A percentile compares a stretch with the other conserved stretches of the same genome.
Conservation (phyloP, 768 basidiomycete genomes). For the Leucosporidium scottii region DNA sequence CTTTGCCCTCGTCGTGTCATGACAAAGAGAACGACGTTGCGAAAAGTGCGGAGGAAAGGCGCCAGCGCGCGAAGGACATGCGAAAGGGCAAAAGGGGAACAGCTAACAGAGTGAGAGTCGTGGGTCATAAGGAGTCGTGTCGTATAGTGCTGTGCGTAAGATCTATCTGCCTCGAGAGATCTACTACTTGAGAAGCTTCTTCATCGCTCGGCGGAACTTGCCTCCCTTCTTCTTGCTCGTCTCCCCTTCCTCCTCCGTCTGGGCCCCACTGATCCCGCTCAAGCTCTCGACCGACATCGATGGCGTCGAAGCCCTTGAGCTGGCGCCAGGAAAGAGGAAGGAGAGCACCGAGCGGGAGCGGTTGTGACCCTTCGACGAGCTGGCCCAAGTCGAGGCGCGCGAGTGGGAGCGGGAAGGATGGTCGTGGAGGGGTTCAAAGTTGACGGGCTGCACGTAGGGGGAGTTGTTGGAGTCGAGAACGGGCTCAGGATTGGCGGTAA, state of each 20-base stretch:
- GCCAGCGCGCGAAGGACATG: constrained; percentile 54
- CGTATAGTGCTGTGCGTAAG: constrained; percentile 39
- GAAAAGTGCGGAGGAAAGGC: constrained; percentile 48
- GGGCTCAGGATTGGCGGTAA: not conserved
- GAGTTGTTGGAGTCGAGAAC: not conserved
- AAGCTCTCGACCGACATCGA: not conserved
- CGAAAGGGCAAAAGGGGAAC: constrained; percentile 52
- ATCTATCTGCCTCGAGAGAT: not conserved
- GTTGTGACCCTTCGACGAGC: not conserved
- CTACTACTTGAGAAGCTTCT: constrained; percentile 33
- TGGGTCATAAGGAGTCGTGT: constrained; percentile 53
- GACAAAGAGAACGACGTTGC: constrained; percentile 46
- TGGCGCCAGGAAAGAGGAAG: constrained; percentile 13
- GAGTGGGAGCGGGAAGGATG: constrained; percentile 7
- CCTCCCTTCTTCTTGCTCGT: not conserved
- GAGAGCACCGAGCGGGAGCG: constrained; percentile 21
- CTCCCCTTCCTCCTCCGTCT: not conserved
- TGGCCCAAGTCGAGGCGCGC: constrained; percentile 5
- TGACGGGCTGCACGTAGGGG: not conserved
- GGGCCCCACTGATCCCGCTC: not conserved
- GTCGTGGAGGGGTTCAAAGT: constrained; percentile 9
- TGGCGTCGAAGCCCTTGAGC: not conserved
- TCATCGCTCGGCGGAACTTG: not conserved
- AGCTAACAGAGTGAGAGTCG: constrained; percentile 48
- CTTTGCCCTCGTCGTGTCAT: not conserved